phyloP scores from a whole-genome alignment of 257 asterid species.

The Penstemon barbatus region DNA sequence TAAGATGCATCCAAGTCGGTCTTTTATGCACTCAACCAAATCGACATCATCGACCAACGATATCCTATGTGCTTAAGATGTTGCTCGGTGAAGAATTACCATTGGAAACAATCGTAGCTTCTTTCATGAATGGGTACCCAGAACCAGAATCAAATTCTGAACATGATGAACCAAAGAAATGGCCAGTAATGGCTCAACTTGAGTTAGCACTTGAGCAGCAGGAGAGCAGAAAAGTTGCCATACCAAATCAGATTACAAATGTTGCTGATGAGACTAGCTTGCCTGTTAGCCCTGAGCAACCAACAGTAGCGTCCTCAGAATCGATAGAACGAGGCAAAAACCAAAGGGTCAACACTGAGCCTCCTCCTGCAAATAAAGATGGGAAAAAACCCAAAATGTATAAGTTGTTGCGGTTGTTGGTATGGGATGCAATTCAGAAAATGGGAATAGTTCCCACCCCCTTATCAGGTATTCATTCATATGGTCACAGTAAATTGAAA shows the following conservation, averaged over 20 bases:
- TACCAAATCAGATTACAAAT: too few relatives aligned
- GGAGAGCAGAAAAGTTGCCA: too few relatives aligned
- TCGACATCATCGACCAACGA: conserved; percentile 11
- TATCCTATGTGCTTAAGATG: conserved; percentile 16
- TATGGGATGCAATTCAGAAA: conserved; percentile 31
- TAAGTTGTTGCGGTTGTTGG: conserved; percentile 23
- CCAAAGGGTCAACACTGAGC: too few relatives aligned
- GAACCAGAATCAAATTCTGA: not conserved
- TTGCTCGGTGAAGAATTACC: not conserved
- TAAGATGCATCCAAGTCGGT: conserved; percentile 5
- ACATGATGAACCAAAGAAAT: not conserved
- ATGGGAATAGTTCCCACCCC: conserved; percentile 18
- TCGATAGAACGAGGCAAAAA: conserved; percentile 10
- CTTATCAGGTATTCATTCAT: not conserved
- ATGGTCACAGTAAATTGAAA: not conserved
- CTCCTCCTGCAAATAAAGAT: too few relatives aligned
- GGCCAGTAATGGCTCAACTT: not conserved
- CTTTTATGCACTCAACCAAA: conserved; percentile 16
- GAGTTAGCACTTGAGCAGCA: too few relatives aligned
- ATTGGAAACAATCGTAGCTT: conserved; percentile 7
- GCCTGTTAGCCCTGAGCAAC: conserved; percentile 13
- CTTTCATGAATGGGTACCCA: not conserved
- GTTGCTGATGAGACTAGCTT: conserved; percentile 10
- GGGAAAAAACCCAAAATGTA: not conserved
- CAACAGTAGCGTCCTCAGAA: conserved; percentile 6